Evolutionary conservation across 345 rosid species (phyloP).

Genomic region (Populus alba): DNA sequence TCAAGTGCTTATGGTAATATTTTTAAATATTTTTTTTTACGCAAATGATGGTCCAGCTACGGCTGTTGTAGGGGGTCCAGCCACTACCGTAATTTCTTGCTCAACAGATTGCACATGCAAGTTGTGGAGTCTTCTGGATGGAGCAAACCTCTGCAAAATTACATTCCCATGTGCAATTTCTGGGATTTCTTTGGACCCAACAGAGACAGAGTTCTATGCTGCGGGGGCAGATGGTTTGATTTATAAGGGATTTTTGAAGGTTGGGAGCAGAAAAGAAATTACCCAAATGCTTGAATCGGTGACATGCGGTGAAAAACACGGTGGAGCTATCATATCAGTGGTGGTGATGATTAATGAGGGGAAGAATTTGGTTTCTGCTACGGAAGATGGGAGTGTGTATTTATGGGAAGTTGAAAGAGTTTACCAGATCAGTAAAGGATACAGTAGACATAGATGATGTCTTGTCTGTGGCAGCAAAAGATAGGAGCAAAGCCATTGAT

Average conservation of each 20-base stretch:
- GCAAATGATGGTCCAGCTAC: conserved; percentile 47
- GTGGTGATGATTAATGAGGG: conserved; percentile 26
- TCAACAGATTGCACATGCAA: conserved; percentile 44
- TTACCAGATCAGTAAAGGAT: conserved; percentile 16
- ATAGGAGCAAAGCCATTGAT: conserved; percentile 36
- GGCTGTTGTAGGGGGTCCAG: conserved; percentile 16
- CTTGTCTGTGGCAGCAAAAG: conserved; percentile 17
- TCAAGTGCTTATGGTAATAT: too few species aligned
- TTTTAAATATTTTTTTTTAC: background rate
- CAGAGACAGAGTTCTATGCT: conserved; percentile 31
- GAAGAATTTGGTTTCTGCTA: conserved; percentile 40
- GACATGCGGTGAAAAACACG: conserved; percentile 28
- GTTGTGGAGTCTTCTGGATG: conserved; percentile 32
- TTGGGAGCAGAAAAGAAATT: conserved; percentile 5
- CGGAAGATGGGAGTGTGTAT: conserved; percentile 42
- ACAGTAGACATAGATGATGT: conserved; percentile 24
- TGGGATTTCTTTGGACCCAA: conserved; percentile 25
- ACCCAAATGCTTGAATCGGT: background rate
- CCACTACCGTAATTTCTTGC: conserved; percentile 24
- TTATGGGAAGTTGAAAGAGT: conserved; percentile 35
- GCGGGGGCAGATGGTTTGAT: conserved; percentile 46
- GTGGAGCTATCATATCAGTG: conserved; percentile 28
- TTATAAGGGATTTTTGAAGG: conserved; percentile 25
- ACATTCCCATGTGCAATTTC: conserved; percentile 37
- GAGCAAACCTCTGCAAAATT: conserved; percentile 22